A percentile compares a stretch with the other conserved stretches of the same genome.
These are phyloP conservation scores for Botryococcus braunii DNA, from an alignment of 163 green algal species.

Conservation along the genomic window DNA sequence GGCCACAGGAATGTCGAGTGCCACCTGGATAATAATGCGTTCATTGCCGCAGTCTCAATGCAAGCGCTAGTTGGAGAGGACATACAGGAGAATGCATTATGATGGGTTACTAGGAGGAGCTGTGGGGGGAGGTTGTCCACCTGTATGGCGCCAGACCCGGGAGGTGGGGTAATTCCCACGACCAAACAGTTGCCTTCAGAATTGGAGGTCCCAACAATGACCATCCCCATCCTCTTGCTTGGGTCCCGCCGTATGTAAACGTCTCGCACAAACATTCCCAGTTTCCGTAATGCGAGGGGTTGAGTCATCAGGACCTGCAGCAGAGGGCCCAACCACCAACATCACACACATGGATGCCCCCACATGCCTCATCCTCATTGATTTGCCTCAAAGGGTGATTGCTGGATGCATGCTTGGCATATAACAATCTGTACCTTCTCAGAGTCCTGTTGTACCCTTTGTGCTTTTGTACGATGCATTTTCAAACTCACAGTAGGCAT, in stretches of 20 bases:
- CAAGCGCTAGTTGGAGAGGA: not conserved
- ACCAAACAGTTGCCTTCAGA: conserved; percentile 21
- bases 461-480: too few relatives aligned
- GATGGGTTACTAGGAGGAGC: too few relatives aligned
- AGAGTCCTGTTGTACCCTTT: too few relatives aligned
- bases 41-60: not conserved
- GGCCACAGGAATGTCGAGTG: not conserved
- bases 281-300: conserved; percentile 35
- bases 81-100: too few relatives aligned
- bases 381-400: too few relatives aligned
- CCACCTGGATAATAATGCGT: too few relatives aligned
- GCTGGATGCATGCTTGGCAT: too few relatives aligned
- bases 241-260: not conserved
- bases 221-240: conserved; percentile 23
- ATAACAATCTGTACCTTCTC: too few relatives aligned
- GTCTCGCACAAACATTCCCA: conserved; percentile 49
- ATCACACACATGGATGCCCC: too few relatives aligned
- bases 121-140: not conserved
- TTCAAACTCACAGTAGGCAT: too few relatives aligned
- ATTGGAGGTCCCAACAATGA: conserved; percentile 32
- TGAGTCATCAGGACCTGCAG: conserved; percentile 22
- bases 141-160: not conserved
- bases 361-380: too few relatives aligned
- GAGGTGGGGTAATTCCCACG: conserved; percentile 13
- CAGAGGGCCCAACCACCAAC: not conserved